Evolutionary conservation across 768 basidiomycete species (phyloP).

Genomic region (Mycena galopus): DNA sequence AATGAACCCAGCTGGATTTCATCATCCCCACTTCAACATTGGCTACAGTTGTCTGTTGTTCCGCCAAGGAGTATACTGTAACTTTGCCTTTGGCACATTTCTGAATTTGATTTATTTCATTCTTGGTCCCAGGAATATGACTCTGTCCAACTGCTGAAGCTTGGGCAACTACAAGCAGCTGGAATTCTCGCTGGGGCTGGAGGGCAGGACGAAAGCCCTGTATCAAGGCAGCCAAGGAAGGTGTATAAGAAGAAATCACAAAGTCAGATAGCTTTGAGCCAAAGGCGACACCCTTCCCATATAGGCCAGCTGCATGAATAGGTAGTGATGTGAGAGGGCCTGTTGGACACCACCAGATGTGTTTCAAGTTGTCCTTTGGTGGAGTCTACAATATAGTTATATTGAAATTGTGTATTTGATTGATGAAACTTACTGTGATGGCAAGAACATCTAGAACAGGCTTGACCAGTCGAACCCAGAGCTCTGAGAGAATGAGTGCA

Average conservation of each 20-base stretch:
- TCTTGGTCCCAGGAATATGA: conserved; percentile 25
- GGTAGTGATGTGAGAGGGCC: neutral
- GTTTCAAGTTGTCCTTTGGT: neutral
- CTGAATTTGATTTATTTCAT: conserved; percentile 26
- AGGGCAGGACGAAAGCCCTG: neutral
- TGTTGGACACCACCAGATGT: neutral
- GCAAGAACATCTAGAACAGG: conserved; percentile 2
- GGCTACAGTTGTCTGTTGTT: conserved; percentile 27
- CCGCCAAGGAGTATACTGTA: conserved; percentile 16
- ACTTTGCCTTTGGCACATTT: neutral
- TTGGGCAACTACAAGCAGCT: conserved; percentile 36
- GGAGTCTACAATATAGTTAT: neutral
- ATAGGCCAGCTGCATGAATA: neutral
- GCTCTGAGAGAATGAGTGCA: neutral
- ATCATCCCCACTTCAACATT: conserved; percentile 29
- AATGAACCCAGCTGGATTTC: conserved; percentile 46
- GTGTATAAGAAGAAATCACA: neutral
- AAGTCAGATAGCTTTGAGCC: neutral
- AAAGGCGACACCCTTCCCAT: neutral
- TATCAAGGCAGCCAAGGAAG: neutral
- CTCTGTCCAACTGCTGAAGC: conserved; percentile 28
- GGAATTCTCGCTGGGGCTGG: conserved; percentile 25
- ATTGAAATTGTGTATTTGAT: conserved; percentile 30
- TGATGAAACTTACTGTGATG: conserved; percentile 15
- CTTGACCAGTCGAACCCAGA: neutral